These are phyloP conservation scores for Cylindrotheca fusiformis DNA, from an alignment of 108 stramenopile species.

Conservation along the genomic window DNA sequence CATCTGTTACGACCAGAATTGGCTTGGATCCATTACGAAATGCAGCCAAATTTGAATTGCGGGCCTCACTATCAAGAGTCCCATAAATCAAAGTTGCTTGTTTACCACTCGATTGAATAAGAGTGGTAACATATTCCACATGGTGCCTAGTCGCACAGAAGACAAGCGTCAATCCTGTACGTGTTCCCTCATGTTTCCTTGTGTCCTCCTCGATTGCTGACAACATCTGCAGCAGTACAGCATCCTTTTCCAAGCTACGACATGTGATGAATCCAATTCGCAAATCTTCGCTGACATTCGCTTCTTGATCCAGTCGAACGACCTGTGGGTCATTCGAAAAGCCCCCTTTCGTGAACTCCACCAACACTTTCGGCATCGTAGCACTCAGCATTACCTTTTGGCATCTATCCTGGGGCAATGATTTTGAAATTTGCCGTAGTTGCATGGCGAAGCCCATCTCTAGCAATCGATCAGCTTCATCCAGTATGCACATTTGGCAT, in stretches of 20 bases:
- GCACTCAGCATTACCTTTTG: conserved; percentile 96
- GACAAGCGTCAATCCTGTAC: conserved; percentile 78
- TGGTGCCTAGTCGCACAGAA: conserved; percentile 98
- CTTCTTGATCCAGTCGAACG: conserved; percentile 94
- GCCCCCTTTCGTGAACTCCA: conserved; percentile 97
- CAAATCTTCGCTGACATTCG: conserved; percentile 90
- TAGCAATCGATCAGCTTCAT: conserved; percentile 98
- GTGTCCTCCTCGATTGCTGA: conserved; percentile 69
- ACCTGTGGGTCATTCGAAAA: conserved; percentile 88
- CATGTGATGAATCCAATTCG: conserved; percentile 91
- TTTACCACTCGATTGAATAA: conserved; percentile 61
- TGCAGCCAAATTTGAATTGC: conserved; percentile 82
- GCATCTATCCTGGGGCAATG: conserved; percentile 68
- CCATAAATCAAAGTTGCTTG: conserved; percentile 90
- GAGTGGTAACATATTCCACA: conserved; percentile 90
- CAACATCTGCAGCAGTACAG: conserved; percentile 90
- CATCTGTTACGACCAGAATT: conserved; percentile 96
- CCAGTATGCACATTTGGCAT: conserved; percentile 90
- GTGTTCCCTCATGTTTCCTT: conserved; percentile 31
- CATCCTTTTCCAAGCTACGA: conserved; percentile 91
- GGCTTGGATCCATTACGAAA: conserved; percentile 79
- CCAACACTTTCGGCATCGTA: conserved; percentile 93
- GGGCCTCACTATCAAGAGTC: conserved; percentile 93
- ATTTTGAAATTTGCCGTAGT: conserved; percentile 67
- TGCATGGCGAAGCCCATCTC: conserved; percentile 99